phyloP scores from a whole-genome alignment of 331 rosid genomes.

The Acacia concinna region DNA sequence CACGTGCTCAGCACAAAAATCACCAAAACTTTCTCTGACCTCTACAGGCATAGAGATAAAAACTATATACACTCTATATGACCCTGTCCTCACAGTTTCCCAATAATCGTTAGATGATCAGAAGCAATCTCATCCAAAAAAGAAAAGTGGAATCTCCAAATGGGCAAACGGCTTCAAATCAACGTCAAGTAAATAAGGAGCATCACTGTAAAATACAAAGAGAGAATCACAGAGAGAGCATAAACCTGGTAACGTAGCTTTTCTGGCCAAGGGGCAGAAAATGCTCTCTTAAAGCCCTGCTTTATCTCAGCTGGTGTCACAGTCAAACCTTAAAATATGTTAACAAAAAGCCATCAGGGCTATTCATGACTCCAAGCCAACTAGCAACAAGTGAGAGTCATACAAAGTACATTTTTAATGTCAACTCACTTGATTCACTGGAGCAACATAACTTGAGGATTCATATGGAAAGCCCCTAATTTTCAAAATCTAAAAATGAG shows the following conservation, averaged over 20 bases:
- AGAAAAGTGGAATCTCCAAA: background rate
- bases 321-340: conserved; percentile 55
- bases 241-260: conserved; percentile 85
- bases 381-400: background rate
- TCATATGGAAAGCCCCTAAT: background rate
- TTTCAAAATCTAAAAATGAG: background rate
- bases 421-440: background rate
- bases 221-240: conserved; percentile 18
- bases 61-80: background rate
- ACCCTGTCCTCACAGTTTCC: background rate
- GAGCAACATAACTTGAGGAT: background rate
- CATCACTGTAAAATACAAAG: background rate
- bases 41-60: background rate
- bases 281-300: conserved; percentile 81
- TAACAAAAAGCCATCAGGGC: background rate
- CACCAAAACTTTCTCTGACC: conserved; percentile 15
- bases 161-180: background rate
- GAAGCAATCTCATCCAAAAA: background rate
- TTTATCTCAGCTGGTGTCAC: conserved; percentile 69
- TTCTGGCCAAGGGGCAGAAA: conserved; percentile 80
- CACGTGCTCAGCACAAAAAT: background rate
- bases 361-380: background rate
- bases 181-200: background rate
- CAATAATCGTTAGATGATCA: background rate
- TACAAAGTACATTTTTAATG: background rate